Base-by-base conservation (phyloP, 768 basidiomycete species). In the Podaxis sp. region DNA sequence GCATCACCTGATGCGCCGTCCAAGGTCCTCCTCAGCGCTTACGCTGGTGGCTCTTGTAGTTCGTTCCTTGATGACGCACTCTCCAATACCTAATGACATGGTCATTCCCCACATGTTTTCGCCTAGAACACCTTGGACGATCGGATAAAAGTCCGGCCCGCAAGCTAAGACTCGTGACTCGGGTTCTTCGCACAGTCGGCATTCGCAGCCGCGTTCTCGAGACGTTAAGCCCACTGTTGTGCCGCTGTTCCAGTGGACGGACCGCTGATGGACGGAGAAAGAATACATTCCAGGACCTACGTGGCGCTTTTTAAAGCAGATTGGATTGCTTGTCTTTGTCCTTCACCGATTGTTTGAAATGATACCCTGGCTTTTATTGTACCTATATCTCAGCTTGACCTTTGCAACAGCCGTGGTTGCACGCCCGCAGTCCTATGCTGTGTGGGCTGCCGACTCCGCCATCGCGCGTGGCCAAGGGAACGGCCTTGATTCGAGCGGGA, bases 381-480 rank as follows among this genome's bases (percentile, higher is more conserved):
- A 1, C 18, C 52, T 54, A 5, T 36, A 18, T 23, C 37, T 38
- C 5, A 16, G 23, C 27, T 10, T 50, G 18, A 14, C 6, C 47
- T 14, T 37, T 25, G n/a, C 36, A 11, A 16, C 47, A 23, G 2
- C 38, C 16, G 51, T 23, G 9, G 25, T 37, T 18, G 74, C 74
- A 5, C 68, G 72, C 2, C 76, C 74, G 18, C 42, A 61, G 6
- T 79, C 79, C 4, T 77, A 79, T 53, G 77, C 78, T 11, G 68
- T 73, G 2, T 81, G 78, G 78, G 77, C 77, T 21, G 79, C 77
- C 13, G 76, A 79, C 55, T 80, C 79, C 4, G 76, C 72, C 1
- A 80, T 80, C 56, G 65, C 69, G 38, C 72, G 79, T 5, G 70
- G 71, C 0, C 79, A 82, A 66, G 79, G 79, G 2, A 76, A 79